Percentiles rank a stretch among this genome's conserved stretches.
Evolutionary conservation across 192 early-diverging fungal genomes (phyloP).

Genomic region (Haplosporangium gracile): DNA sequence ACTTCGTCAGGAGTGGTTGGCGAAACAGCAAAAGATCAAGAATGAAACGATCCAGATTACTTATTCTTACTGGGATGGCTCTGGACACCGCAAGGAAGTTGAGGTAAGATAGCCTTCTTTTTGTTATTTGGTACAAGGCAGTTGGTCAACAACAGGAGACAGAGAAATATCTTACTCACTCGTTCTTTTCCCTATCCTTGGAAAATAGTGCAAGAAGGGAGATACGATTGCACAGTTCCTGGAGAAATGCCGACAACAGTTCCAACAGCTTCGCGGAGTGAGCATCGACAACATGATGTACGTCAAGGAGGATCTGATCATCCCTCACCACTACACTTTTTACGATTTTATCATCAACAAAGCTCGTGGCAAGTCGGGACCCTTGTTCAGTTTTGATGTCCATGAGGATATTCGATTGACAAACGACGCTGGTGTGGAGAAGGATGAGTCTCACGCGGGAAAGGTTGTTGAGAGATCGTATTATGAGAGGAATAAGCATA

Average conservation of each 20-base stretch:
- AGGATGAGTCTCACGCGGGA: slow-evolving; percentile 95
- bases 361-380: slow-evolving; percentile 95
- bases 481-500: slow-evolving; percentile 96
- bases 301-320: slow-evolving; percentile 96
- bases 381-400: slow-evolving; percentile 94
- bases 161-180: background rate
- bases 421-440: slow-evolving; percentile 87
- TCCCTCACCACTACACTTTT: slow-evolving; percentile 92
- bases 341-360: slow-evolving; percentile 98
- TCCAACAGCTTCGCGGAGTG: slow-evolving; percentile 82
- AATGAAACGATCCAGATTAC: slow-evolving; percentile 87
- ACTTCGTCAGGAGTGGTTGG: slow-evolving; percentile 86
- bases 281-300: slow-evolving; percentile 92
- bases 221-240: slow-evolving; percentile 91
- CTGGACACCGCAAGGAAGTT: slow-evolving; percentile 90
- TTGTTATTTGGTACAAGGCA: background rate
- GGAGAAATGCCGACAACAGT: slow-evolving; percentile 84
- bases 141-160: background rate
- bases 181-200: background rate
- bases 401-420: slow-evolving; percentile 92
- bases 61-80: slow-evolving; percentile 97
- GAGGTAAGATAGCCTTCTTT: slow-evolving; percentile 55
- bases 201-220: slow-evolving; percentile 78
- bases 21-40: slow-evolving; percentile 87
- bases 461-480: slow-evolving; percentile 93